Evolutionary conservation across 2,329 filamentous ascomycete genomes (phyloP).

Genomic region (Fusarium hostae): DNA sequence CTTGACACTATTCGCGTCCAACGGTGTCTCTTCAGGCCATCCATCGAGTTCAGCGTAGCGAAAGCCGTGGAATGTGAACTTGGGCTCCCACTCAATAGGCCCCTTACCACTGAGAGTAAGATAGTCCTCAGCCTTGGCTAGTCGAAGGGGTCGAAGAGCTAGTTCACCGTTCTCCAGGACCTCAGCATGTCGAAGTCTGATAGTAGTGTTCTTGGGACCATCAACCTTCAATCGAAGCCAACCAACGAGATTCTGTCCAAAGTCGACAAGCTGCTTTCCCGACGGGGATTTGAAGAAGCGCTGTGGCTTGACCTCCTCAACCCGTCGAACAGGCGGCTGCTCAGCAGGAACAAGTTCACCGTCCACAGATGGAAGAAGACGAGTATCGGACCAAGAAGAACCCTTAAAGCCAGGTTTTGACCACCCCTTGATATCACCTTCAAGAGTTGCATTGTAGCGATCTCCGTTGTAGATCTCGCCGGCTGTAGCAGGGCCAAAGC

Average conservation of each 20-base stretch:
- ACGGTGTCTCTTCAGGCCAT: slow-evolving; percentile 50
- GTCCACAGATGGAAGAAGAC: neutral
- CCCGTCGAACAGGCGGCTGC: slow-evolving; percentile 54
- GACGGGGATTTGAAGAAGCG: slow-evolving; percentile 51
- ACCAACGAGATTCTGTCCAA: slow-evolving; percentile 69
- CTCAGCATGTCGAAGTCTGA: slow-evolving; percentile 63
- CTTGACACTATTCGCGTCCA: slow-evolving; percentile 29
- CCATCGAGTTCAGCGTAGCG: slow-evolving; percentile 61
- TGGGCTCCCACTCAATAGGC: slow-evolving; percentile 42
- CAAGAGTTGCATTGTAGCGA: slow-evolving; percentile 57
- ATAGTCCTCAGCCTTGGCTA: slow-evolving; percentile 55
- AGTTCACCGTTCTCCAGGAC: slow-evolving; percentile 63
- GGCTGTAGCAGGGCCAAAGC: slow-evolving; percentile 44
- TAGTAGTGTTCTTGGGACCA: slow-evolving; percentile 52
- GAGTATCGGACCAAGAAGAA: slow-evolving; percentile 51
- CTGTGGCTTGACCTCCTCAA: slow-evolving; percentile 46
- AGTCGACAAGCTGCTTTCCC: slow-evolving; percentile 62
- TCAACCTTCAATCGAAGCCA: slow-evolving; percentile 54
- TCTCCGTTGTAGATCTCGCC: slow-evolving; percentile 65
- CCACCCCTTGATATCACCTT: slow-evolving; percentile 43
- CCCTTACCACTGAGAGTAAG: neutral
- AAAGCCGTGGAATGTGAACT: slow-evolving; percentile 67
- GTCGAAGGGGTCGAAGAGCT: slow-evolving; percentile 52
- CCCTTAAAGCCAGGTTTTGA: slow-evolving; percentile 48
- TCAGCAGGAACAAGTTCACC: slow-evolving; percentile 48